phyloP scores from a whole-genome alignment of 305 asterid genomes.

The Fraxinus latifolia region DNA sequence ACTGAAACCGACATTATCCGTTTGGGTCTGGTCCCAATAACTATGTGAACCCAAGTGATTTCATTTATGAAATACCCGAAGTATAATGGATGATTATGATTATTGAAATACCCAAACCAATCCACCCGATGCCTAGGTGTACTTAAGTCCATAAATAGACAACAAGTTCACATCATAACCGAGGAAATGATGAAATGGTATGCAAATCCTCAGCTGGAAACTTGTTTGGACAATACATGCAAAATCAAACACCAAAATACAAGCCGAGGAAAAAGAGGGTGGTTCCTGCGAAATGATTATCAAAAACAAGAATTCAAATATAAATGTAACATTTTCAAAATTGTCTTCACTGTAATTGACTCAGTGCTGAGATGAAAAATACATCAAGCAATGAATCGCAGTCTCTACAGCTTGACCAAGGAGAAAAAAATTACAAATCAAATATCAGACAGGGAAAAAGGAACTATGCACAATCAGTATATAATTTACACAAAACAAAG shows the following conservation, averaged over 20 bases:
- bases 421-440: slow-evolving; percentile 38
- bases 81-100: no score
- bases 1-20: no score
- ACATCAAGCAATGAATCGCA: slow-evolving; percentile 31
- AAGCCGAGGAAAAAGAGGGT: background rate
- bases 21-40: no score
- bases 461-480: slow-evolving; percentile 46
- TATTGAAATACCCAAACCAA: no score
- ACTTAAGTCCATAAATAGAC: background rate
- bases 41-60: no score
- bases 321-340: background rate
- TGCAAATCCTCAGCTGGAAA: background rate
- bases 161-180: background rate
- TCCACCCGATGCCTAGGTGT: no score
- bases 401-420: slow-evolving; percentile 38
- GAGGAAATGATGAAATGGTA: background rate
- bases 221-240: background rate
- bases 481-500: slow-evolving; percentile 50
- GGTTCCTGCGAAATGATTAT: background rate
- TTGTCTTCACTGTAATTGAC: background rate
- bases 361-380: background rate
- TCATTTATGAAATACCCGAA: no score
- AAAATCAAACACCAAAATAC: background rate
- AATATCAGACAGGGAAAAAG: slow-evolving; percentile 29
- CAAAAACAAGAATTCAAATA: background rate